Conservation (phyloP, 2,329 filamentous ascomycete species). For the Fusarium secorum region DNA sequence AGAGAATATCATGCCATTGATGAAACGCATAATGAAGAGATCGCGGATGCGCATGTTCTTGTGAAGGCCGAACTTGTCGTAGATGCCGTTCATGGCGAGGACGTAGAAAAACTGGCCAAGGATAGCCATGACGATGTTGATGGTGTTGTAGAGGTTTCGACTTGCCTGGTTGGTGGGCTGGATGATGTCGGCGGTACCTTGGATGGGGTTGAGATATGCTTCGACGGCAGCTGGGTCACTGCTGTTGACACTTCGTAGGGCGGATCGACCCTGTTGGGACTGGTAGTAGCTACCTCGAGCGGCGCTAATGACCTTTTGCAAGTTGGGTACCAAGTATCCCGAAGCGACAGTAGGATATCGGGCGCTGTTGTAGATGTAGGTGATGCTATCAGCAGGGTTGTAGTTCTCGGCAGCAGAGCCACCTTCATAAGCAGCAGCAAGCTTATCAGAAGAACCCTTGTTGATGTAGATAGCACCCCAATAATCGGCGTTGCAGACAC, state of each 20-base stretch:
- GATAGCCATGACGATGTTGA: constrained; percentile 49
- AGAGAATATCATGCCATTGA: constrained; percentile 44
- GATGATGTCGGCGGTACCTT: constrained; percentile 41
- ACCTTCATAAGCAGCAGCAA: constrained; percentile 42
- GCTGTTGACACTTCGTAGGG: constrained; percentile 33
- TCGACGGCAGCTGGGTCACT: constrained; percentile 39
- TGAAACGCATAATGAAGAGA: constrained; percentile 38
- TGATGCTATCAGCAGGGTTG: constrained; percentile 45
- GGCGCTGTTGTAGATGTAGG: constrained; percentile 49
- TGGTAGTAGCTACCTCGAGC: constrained; percentile 41
- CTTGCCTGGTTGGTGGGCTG: constrained; percentile 47
- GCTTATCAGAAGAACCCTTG: constrained; percentile 43
- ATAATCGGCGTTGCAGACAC: constrained; percentile 48
- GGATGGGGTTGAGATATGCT: constrained; percentile 48
- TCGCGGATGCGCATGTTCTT: constrained; percentile 35
- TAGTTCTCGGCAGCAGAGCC: constrained; percentile 39
- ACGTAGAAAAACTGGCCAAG: constrained; percentile 46
- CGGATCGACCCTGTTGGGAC: constrained; percentile 30
- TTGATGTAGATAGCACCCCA: constrained; percentile 50
- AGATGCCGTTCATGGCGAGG: constrained; percentile 39
- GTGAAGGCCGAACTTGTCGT: constrained; percentile 30
- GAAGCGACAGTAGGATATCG: constrained; percentile 46
- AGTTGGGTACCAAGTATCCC: constrained; percentile 40
- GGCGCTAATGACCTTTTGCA: constrained; percentile 41
- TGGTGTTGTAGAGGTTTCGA: constrained; percentile 49